Conservation (phyloP, 2,329 filamentous ascomycete genomes). For the Penicillium oxalicum region DNA sequence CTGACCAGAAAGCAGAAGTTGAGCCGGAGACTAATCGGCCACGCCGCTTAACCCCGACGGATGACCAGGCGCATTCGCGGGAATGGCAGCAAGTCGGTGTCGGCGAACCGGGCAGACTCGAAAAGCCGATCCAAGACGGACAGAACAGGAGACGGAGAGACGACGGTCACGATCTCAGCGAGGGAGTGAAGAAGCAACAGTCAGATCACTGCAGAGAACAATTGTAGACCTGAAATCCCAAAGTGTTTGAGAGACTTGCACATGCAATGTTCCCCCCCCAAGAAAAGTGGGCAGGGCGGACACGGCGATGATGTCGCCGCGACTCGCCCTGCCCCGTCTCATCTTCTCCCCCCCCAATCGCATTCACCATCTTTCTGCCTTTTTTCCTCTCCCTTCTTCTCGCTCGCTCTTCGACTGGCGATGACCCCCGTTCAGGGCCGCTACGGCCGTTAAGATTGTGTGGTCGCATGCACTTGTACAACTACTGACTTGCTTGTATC, state of each 20-base stretch:
- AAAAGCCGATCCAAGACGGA: not conserved
- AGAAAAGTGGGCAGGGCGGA: conserved; percentile 12
- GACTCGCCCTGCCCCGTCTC: conserved; percentile 8
- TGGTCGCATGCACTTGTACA: conserved; percentile 4
- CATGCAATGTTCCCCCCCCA: not conserved
- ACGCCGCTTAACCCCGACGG: conserved; percentile 23
- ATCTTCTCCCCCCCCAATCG: conserved; percentile 2
- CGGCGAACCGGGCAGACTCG: too few species aligned
- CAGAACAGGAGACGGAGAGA: not conserved
- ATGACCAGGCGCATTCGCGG: conserved; percentile 9
- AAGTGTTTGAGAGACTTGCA: too few species aligned
- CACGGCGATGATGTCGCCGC: conserved; percentile 13
- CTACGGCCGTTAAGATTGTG: conserved; percentile 23
- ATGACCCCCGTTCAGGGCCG: conserved; percentile 21
- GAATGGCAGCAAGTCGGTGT: not conserved
- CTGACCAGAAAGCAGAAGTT: conserved; percentile 1
- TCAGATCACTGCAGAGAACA: too few species aligned
- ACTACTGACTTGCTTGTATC: conserved; percentile 8
- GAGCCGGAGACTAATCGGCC: conserved; percentile 18
- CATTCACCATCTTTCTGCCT: too few species aligned
- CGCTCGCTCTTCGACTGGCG: conserved; percentile 10
- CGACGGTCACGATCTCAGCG: not conserved
- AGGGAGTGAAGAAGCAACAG: too few species aligned
- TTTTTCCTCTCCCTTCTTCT: not conserved
- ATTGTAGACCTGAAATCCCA: too few species aligned